Evolutionary conservation across 345 rosid species (phyloP), one percentile per base, ranked within the genome.

Genomic region (Turritis glabra): DNA sequence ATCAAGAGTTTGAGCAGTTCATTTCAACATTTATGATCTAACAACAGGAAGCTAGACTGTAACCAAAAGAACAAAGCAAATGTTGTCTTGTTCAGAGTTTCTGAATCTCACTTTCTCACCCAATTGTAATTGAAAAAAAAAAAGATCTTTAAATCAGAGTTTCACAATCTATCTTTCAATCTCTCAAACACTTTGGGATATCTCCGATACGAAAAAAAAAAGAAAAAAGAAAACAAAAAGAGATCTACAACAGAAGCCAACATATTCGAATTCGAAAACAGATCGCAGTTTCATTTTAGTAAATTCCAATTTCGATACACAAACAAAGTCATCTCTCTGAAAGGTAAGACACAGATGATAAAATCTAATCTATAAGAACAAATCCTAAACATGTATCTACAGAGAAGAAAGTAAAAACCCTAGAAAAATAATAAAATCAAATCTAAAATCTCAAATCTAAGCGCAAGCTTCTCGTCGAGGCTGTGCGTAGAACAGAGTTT

Each of bases 1-100:
- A 93, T 85, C 84, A 82, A 83, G 96, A 90, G 73, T 90, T 89
- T 55, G 96, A 90, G 84, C 82, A 88, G 33, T 93, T 89, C 78
- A 91, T 90, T 78, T 89, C 96, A 14, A 75, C 1, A 71, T 90
- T 89, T 47, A 85, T 89, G 92, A 80, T 93, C 72, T 86, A 76
- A 52, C 51, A 61, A 69, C 65, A 41, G 0, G 9, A 60, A 29
- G 26, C 63, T 54, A 41, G 30, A 15, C 11, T 7, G 22, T 47
- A 25, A 68, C 50, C 26, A 52, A 47, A 47, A 47, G 10, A 67
- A 35, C 26, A 66, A 17, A 17, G 7, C 17, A 43, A 26, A 43
- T 61, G 22, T 40, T 25, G 48, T 13, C 48, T 37, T 59, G 64
- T 35, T 59, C 46, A 23, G 13, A 4, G 4, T 43, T 44, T 26